Base-by-base conservation (phyloP, 768 basidiomycete species). In the Lenzites betulinus region DNA sequence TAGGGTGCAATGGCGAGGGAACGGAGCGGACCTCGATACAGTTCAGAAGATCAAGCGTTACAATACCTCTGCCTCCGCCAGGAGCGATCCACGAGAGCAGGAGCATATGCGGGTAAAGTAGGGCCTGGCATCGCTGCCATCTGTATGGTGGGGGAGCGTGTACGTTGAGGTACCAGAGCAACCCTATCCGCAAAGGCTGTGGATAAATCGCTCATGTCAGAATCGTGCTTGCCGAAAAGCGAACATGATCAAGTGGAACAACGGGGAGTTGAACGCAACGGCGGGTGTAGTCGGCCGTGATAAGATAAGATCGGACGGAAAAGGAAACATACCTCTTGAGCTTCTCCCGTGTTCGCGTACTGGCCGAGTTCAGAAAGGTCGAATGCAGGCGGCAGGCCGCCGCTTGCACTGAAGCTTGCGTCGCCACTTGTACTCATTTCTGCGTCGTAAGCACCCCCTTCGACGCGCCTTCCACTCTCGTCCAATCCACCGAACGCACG, bases 141-240 rank as follows among this genome's bases (percentile, higher is more conserved):
- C 80, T 76, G 72, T 87, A 94, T 0, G 90, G 90, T 22, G 88
- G 85, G 4, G 83, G 70, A 0, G 89, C 88, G 68, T 97, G 95
- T 0, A 96, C 95, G 58, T 97, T 96, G 54, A 97, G 83, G 70
- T 94, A 97, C 89, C 92, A 96, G 0, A 97, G 75, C 15, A 87
- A 77, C 15, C 95, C 95, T 41, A 92, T 89, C 58, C 92, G 88
- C 13, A 92, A 77, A 4, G 94, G 93, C 95, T 96, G 69, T n/a
- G 66, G 60, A 39, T 13, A 59, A 23, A 52, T 71, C 20, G 2
- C 23, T 18, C 15, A 51, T 15, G 56, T 63, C 35, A 63, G 56
- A 53, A 50, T 18, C 26, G 22, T 26, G 54, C 57, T 63, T 43
- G 59, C 57, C 30, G 52, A 22, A 44, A 66, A 33, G 2, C 41